These are phyloP conservation scores for Aspergillus bombycis DNA, from an alignment of 2,329 filamentous ascomycete genomes.

Conservation along the genomic window DNA sequence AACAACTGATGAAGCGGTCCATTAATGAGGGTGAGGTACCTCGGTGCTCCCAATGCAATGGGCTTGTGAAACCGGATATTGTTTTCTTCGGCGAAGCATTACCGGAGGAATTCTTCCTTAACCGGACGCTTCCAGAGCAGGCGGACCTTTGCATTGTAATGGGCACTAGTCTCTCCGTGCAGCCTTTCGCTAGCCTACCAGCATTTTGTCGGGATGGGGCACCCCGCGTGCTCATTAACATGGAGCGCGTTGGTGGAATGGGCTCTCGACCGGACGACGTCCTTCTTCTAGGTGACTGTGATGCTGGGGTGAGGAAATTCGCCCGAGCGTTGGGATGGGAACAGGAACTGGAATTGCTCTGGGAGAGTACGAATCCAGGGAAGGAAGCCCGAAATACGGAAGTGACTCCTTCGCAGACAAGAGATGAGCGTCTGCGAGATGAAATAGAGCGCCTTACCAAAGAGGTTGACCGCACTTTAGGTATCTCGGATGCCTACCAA, in stretches of 20 bases:
- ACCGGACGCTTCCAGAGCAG: slow-evolving; percentile 56
- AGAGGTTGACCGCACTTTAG: slow-evolving; percentile 60
- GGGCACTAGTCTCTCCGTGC: slow-evolving; percentile 84
- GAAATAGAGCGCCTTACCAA: slow-evolving; percentile 62
- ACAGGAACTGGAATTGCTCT: slow-evolving; percentile 77
- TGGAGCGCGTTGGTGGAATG: slow-evolving; percentile 77
- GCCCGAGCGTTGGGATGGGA: slow-evolving; percentile 82
- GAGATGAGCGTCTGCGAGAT: slow-evolving; percentile 60
- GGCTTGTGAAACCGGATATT: slow-evolving; percentile 90
- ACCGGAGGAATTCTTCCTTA: slow-evolving; percentile 66
- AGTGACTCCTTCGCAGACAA: slow-evolving; percentile 44
- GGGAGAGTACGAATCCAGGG: slow-evolving; percentile 69
- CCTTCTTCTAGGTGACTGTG: slow-evolving; percentile 78
- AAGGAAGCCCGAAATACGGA: slow-evolving; percentile 54
- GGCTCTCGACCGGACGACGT: slow-evolving; percentile 84
- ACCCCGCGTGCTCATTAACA: slow-evolving; percentile 85
- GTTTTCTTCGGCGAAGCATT: slow-evolving; percentile 87
- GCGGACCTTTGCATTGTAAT: slow-evolving; percentile 83
- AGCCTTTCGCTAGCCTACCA: slow-evolving; percentile 85
- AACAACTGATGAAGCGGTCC: slow-evolving; percentile 71
- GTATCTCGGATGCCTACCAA: slow-evolving; percentile 51
- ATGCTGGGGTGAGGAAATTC: slow-evolving; percentile 76
- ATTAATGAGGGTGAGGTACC: slow-evolving; percentile 72
- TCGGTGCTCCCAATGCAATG: slow-evolving; percentile 69
- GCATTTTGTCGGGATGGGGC: slow-evolving; percentile 61